Percentiles rank a stretch among this genome's conserved stretches.
Conservation (phyloP, 306 rosid species). For the Glycine latifolia region DNA sequence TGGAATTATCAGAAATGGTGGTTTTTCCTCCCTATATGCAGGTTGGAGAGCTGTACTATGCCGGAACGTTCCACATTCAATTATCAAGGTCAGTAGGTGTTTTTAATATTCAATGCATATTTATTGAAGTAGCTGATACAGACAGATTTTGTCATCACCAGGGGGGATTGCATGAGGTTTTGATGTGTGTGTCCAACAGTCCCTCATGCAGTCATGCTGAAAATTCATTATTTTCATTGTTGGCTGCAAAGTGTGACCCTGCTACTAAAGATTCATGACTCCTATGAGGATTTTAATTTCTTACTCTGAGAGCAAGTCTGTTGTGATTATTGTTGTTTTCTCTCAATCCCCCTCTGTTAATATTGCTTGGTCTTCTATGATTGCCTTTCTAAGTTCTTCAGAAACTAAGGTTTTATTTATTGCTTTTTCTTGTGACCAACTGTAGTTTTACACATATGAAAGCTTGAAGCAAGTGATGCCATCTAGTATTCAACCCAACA, state of each 20-base stretch:
- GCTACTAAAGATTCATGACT: slow-evolving; percentile 23
- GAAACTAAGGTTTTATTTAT: slow-evolving; percentile 30
- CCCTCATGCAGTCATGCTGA: not conserved
- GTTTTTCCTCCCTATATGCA: slow-evolving; percentile 76
- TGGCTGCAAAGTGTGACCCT: slow-evolving; percentile 31
- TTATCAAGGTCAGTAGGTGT: slow-evolving; percentile 74
- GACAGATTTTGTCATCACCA: slow-evolving; percentile 1
- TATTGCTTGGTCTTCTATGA: slow-evolving; percentile 32
- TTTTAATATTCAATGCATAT: slow-evolving; percentile 46
- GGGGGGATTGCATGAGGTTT: slow-evolving; percentile 5
- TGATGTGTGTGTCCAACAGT: not conserved
- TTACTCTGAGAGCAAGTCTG: slow-evolving; percentile 31
- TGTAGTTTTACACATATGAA: slow-evolving; percentile 93
- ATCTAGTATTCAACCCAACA: slow-evolving; percentile 56
- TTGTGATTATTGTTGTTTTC: slow-evolving; percentile 25
- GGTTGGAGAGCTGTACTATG: slow-evolving; percentile 99
- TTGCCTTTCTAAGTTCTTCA: slow-evolving; percentile 29
- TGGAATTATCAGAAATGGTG: slow-evolving; percentile 82
- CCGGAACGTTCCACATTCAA: slow-evolving; percentile 90
- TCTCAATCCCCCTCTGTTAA: not conserved
- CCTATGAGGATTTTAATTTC: slow-evolving; percentile 26
- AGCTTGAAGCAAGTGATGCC: slow-evolving; percentile 79
- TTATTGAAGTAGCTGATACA: slow-evolving; percentile 30
- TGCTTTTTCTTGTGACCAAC: slow-evolving; percentile 26
- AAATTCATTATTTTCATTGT: not conserved